Conservation (phyloP, 352 stramenopile species). For the Phytophthora kernoviae region DNA sequence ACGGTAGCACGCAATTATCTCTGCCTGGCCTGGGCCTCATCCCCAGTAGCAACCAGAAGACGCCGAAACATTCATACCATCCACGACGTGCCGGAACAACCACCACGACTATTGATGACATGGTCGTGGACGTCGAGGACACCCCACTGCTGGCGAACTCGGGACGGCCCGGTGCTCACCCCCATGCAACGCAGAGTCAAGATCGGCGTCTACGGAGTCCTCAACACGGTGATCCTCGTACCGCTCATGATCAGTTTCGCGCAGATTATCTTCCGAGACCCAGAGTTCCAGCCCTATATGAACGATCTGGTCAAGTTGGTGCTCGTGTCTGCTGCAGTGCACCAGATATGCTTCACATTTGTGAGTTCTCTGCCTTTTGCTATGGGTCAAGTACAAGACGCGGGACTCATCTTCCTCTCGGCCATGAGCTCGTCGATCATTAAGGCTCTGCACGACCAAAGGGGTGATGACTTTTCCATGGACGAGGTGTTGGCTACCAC, state of each 20-base stretch:
- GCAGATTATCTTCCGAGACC: slow-evolving; percentile 95
- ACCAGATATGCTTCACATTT: slow-evolving; percentile 85
- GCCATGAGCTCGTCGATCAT: slow-evolving; percentile 94
- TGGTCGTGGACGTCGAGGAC: slow-evolving; percentile 34
- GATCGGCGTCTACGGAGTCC: slow-evolving; percentile 85
- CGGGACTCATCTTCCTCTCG: slow-evolving; percentile 98
- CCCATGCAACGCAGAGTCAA: slow-evolving; percentile 48
- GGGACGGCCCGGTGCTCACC: slow-evolving; percentile 20
- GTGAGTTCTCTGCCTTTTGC: slow-evolving; percentile 96
- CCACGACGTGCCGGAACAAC: slow-evolving; percentile 22
- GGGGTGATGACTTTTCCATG: slow-evolving; percentile 71
- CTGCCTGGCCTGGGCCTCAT: slow-evolving; percentile 13
- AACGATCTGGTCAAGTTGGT: slow-evolving; percentile 96
- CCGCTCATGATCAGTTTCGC: slow-evolving; percentile 92
- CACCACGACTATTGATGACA: slow-evolving; percentile 26
- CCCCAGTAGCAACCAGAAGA: slow-evolving; percentile 39
- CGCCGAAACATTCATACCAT: slow-evolving; percentile 60
- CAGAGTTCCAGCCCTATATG: slow-evolving; percentile 92
- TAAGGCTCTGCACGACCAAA: slow-evolving; percentile 65
- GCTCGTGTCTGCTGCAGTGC: slow-evolving; percentile 79
- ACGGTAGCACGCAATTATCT: slow-evolving; percentile 34
- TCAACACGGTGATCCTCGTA: slow-evolving; percentile 95
- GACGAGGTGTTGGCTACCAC: slow-evolving; percentile 92
- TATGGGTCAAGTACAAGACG: slow-evolving; percentile 98
- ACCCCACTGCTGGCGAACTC: slow-evolving; percentile 18